Conservation (phyloP, 2,329 filamentous ascomycete genomes). For the Intubia oerlemansii region DNA sequence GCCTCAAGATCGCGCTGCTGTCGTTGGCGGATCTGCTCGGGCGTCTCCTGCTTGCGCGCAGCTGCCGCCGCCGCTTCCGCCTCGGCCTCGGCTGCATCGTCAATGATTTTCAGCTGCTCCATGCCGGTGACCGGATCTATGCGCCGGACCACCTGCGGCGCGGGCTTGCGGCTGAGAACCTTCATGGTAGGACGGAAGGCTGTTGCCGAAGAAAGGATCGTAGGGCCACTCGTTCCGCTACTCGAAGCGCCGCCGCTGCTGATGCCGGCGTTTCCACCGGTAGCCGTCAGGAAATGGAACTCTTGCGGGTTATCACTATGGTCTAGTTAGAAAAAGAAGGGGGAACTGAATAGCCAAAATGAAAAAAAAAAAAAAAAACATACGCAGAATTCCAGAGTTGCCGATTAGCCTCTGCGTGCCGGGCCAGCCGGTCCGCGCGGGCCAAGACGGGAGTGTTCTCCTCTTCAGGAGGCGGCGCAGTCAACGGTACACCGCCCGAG, state of each 20-base stretch:
- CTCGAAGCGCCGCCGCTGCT: too few relatives aligned
- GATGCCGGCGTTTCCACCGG: background rate
- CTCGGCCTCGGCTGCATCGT: conserved; percentile 43
- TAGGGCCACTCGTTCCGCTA: conserved; percentile 13
- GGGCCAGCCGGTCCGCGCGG: conserved; percentile 56
- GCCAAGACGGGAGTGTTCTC: conserved; percentile 24
- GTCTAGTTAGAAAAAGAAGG: conserved; percentile 4
- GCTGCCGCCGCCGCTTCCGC: conserved; percentile 49
- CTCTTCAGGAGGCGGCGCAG: conserved; percentile 4
- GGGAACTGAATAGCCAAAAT: too few relatives aligned
- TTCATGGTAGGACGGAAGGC: conserved; percentile 67
- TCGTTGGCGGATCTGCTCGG: conserved; percentile 58
- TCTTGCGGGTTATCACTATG: conserved; percentile 51
- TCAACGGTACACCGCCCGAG: background rate
- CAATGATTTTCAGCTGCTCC: conserved; percentile 20
- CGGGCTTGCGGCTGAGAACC: conserved; percentile 65
- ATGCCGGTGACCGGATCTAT: conserved; percentile 30
- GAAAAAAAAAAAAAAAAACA: conserved; percentile 10
- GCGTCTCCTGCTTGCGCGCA: conserved; percentile 40
- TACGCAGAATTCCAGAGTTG: conserved; percentile 83
- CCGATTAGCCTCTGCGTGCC: conserved; percentile 66
- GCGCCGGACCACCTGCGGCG: conserved; percentile 33
- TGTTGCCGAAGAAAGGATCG: conserved; percentile 36
- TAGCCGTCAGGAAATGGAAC: conserved; percentile 44
- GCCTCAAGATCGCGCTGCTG: conserved; percentile 67